Evolutionary conservation across 2,329 filamentous ascomycete species (phyloP).

Genomic region (Fusarium sp.): DNA sequence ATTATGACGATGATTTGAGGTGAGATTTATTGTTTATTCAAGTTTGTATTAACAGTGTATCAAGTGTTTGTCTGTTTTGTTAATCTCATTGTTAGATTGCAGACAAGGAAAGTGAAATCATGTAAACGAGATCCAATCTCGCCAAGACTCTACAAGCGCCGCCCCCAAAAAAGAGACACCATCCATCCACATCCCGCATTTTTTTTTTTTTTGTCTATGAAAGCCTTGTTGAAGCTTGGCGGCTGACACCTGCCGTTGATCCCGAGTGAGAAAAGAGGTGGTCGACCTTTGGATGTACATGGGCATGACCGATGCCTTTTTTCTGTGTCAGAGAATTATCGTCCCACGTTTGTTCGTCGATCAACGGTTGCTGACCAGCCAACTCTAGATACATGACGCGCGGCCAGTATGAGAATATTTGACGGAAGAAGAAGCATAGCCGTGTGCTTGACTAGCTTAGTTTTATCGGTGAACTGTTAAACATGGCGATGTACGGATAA

Average conservation of each 20-base stretch:
- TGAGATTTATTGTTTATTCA: background rate
- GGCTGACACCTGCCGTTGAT: background rate
- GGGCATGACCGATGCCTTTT: background rate
- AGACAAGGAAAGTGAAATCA: conserved; percentile 1
- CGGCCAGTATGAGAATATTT: background rate
- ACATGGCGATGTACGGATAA: background rate
- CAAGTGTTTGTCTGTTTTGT: background rate
- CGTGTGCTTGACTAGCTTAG: background rate
- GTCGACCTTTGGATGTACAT: conserved; percentile 6
- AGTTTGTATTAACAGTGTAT: background rate
- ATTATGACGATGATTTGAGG: conserved; percentile 6
- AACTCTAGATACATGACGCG: conserved; percentile 3
- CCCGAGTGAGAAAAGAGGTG: background rate
- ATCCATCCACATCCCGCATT: background rate
- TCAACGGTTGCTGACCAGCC: conserved; percentile 22
- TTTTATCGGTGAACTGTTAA: background rate
- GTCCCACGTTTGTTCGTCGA: conserved; percentile 11
- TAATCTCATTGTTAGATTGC: background rate
- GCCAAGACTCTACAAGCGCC: conserved; percentile 11
- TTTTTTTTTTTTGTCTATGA: background rate
- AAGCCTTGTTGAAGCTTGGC: conserved; percentile 4
- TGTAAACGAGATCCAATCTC: conserved; percentile 30
- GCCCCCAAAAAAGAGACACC: conserved; percentile 4
- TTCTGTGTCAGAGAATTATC: background rate
- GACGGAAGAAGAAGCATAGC: background rate